Base-by-base conservation (phyloP, 2,329 filamentous ascomycete species). In the Aciculosporium take region DNA sequence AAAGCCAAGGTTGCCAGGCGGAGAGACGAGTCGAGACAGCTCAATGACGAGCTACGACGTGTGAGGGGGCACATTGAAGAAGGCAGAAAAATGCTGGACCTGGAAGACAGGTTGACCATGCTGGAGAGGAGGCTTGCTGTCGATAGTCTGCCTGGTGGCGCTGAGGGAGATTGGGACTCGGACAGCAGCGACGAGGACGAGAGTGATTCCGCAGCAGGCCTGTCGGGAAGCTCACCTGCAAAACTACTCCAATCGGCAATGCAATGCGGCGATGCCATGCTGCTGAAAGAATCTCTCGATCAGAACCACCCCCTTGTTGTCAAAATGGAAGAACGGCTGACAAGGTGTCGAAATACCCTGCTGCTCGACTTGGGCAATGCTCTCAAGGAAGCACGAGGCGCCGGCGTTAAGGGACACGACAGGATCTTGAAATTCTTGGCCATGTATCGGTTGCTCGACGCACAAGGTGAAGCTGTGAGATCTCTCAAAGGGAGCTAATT, bases 1-100 rank as follows among this genome's bases (percentile, higher is more conserved):
- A 78, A 77, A 55, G 66, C 64, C 8, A 72, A 70, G 15, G 83
- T 95, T 0, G 65, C 67, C 7, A 69, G 72, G 44, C 71, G 81
- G 47, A 76, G 74, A 20, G 60, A 61, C 17, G 80, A 89, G 50
- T 74, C 87, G 2, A 66, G 67, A 29, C 59, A 56, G 4, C 60
- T 87, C 39, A 67, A 85, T 42, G 59, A 64, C n/a, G 78, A 93
- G 58, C 74, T 88, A 54, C 72, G 68, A 46, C 62, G 54, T n/a
- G 71, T 88, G 5, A 69, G 76, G 44, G 61, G 63, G 10, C 68
- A 79, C 39, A 79, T 89, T 32, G 76, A 81, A 50, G 49, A 60
- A 2, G 77, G 74, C 0, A 61, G 76, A 46, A 67, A 67, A 49
- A 68, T 88, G 64, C 56, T 88, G 23, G 82, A 86, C 56, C 61